Base-by-base conservation (phyloP, 805 yeast genomes). In the Lachancea nothofagi region DNA sequence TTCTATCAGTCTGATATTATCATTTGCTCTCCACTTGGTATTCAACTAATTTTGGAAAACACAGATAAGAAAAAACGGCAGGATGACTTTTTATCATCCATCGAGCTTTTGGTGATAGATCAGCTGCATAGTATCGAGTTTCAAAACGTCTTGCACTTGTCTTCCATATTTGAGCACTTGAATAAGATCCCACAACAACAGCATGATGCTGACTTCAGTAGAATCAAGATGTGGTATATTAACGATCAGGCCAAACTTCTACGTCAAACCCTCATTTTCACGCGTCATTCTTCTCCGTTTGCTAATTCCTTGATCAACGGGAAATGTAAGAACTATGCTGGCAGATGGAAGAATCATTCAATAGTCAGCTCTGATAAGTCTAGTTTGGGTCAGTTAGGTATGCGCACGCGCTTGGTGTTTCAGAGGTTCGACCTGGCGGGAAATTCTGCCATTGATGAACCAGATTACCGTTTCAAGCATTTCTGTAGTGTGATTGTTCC, bases 141-240 rank as follows among this genome's bases (percentile, higher is more conserved):
- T 83, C 98, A 93, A 63, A 87, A 89, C 55, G 83, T 97, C 89
- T 83, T 83, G 26, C 95, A 90, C 63, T 72, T 93, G 7, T 78
- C 80, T 12, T 72, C 79, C 5, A 62, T 83, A n/a, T 66, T 80
- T 49, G 77, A 78, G 46, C 78, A 81, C 55, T 49, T 88, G 41
- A 88, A 89, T 61, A 67, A 71, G 41, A 77, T 88, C 33, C 97
- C 97, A 5, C 75, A 77, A 46, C 77, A 81, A 36, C 79, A 83
- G 47, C 88, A 78, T 47, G 83, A 78, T 42, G 83, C 95, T 12
- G 98, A 93, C 62, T 93, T 93, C 61, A 78, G 93, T 42, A 74
- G 98, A 50, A 80, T 93, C 27, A 74, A 96, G 51, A 82, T 84
- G 83, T 89, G 95, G 94, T 79, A 83, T 26, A 80, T 93, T 47